phyloP scores from a whole-genome alignment of 257 asterid genomes.

The Henckelia pumila region DNA sequence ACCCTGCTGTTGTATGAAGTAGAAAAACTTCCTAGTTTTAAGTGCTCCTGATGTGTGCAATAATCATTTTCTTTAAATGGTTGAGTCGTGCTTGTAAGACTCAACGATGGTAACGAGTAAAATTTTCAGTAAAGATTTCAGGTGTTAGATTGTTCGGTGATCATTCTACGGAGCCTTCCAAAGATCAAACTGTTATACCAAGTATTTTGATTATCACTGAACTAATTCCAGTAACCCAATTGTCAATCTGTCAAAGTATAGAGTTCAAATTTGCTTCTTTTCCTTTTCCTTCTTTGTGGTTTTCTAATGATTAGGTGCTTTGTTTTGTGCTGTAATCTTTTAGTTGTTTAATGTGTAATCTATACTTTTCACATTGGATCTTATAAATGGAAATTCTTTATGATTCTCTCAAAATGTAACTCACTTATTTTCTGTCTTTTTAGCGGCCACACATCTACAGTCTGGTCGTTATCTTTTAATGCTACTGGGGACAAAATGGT shows the following conservation, averaged over 20 bases:
- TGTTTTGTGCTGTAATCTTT: background rate
- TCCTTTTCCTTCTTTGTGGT: background rate
- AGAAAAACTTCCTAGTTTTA: slow-evolving; percentile 10
- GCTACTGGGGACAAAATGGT: slow-evolving; percentile 80
- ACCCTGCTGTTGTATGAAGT: background rate
- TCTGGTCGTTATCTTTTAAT: slow-evolving; percentile 82
- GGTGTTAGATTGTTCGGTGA: slow-evolving; percentile 2
- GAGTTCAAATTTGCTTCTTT: slow-evolving; percentile 5
- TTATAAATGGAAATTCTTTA: slow-evolving; percentile 9
- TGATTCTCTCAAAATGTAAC: slow-evolving; percentile 11
- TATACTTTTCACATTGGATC: slow-evolving; percentile 11
- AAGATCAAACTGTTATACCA: background rate
- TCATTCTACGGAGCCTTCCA: background rate
- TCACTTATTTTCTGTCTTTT: slow-evolving; percentile 18
- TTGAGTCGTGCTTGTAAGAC: background rate
- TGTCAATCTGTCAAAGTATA: background rate
- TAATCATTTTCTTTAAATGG: background rate
- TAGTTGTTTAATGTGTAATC: background rate
- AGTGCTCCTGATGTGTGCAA: background rate
- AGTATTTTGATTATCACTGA: background rate
- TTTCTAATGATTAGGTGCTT: slow-evolving; percentile 13
- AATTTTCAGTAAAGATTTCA: background rate
- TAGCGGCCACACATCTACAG: slow-evolving; percentile 90
- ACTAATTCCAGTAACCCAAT: background rate
- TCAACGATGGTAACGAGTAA: background rate